A percentile compares a stretch with the other conserved stretches of the same genome.
These are phyloP conservation scores for Chenopodium album DNA, from an alignment of 148 eudicot genomes.

Conservation along the genomic window DNA sequence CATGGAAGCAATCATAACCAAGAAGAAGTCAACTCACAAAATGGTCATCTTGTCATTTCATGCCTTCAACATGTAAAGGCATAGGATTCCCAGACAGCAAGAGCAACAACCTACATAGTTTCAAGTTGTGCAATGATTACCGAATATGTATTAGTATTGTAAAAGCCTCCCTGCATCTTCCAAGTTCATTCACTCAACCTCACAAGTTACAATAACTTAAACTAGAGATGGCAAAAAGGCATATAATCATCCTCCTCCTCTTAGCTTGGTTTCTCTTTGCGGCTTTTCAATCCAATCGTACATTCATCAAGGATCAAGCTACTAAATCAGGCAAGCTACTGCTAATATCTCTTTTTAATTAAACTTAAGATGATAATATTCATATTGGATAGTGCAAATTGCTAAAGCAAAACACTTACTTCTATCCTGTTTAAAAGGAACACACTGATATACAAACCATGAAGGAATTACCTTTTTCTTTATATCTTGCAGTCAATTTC, in stretches of 20 bases:
- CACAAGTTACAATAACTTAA: conserved; percentile 1
- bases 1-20: conserved; percentile 47
- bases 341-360: not conserved
- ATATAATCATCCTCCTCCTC: conserved; percentile 30
- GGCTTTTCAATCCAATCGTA: conserved; percentile 24
- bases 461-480: conserved; percentile 16
- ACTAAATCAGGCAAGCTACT: conserved; percentile 39
- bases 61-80: conserved; percentile 30
- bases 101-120: conserved; percentile 25
- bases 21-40: conserved; percentile 46
- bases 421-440: not conserved
- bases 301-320: conserved; percentile 36
- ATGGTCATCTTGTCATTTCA: conserved; percentile 16
- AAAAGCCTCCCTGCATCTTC: conserved; percentile 6
- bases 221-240: conserved; percentile 38
- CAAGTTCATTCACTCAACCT: conserved; percentile 22
- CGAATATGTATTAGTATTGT: conserved; percentile 21
- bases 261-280: conserved; percentile 38
- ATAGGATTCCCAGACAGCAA: conserved; percentile 41
- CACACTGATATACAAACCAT: conserved; percentile 1
- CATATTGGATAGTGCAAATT: not conserved
- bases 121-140: conserved; percentile 32
- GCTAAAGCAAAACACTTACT: not conserved
- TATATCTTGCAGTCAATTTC: conserved; percentile 34
- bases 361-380: not conserved